A percentile compares a stretch with the other conserved stretches of the same genome.
Conservation (phyloP, 2,329 filamentous ascomycete genomes). For the Ampelomyces quisqualis region DNA sequence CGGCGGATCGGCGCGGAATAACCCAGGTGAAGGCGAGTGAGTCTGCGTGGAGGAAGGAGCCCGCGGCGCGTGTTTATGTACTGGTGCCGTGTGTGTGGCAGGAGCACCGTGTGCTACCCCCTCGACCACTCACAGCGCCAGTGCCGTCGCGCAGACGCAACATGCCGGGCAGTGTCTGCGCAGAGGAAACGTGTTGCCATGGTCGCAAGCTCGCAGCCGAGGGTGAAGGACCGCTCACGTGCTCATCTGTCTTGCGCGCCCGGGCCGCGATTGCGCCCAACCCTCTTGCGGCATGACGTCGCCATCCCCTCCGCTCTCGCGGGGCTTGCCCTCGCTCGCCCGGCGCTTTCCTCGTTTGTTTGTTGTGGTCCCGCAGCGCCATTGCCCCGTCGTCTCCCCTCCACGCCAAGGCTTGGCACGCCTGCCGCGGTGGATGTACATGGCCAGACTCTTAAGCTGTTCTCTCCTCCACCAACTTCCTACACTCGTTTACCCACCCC, state of each 20-base stretch:
- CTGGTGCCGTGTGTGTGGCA: constrained; percentile 3
- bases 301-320: not conserved
- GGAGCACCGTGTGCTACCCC: constrained; percentile 16
- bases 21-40: constrained; percentile 10
- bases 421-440: constrained; percentile 16
- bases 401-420: constrained; percentile 20
- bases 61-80: constrained; percentile 10
- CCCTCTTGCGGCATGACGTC: constrained; percentile 8
- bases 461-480: constrained; percentile 18
- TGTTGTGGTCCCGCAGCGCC: constrained; percentile 17
- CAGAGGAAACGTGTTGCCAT: no score
- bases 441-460: constrained; percentile 6
- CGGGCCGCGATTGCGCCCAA: no score
- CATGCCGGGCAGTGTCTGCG: no score
- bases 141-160: constrained; percentile 7
- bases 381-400: constrained; percentile 13
- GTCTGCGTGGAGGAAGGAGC: constrained; percentile 4
- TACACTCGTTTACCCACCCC: constrained; percentile 28
- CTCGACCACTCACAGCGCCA: constrained; percentile 5
- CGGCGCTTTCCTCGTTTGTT: constrained; percentile 9
- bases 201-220: no score
- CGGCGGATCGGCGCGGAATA: constrained; percentile 1
- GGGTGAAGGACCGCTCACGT: constrained; percentile 21
- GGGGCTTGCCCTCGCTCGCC: not conserved
- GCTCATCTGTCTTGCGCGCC: not conserved